Evolutionary conservation across 129 eudicot species (phyloP).

Genomic region (Lonicera japonica): DNA sequence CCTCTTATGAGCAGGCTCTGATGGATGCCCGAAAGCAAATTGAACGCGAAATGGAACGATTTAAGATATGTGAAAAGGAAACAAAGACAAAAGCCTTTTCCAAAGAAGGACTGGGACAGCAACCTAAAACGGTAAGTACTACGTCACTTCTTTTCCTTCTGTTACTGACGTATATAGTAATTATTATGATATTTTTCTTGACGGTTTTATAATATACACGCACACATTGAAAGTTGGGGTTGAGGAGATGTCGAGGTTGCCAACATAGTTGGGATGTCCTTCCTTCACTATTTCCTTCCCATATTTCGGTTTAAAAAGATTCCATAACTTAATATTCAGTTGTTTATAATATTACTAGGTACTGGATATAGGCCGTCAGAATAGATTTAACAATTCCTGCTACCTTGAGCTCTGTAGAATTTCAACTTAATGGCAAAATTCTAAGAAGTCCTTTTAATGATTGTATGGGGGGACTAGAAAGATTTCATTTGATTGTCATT

Average conservation of each 20-base stretch:
- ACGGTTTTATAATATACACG: background rate
- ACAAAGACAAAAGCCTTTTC: constrained; percentile 96
- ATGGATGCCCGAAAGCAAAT: constrained; percentile 88
- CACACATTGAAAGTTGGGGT: too few relatives aligned
- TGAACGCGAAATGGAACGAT: constrained; percentile 94
- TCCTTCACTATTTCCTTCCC: too few relatives aligned
- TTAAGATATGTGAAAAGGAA: constrained; percentile 92
- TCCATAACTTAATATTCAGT: background rate
- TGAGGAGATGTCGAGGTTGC: too few relatives aligned
- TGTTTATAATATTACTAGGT: too few relatives aligned
- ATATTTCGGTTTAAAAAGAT: background rate
- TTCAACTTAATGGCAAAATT: background rate
- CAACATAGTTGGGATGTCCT: too few relatives aligned
- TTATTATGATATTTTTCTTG: background rate
- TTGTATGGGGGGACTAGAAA: too few relatives aligned
- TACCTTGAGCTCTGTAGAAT: background rate
- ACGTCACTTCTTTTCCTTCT: constrained; percentile 4
- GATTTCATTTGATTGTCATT: too few relatives aligned
- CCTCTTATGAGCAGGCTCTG: constrained; percentile 99
- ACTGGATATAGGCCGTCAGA: too few relatives aligned
- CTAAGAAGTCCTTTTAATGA: too few relatives aligned
- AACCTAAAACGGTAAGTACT: constrained; percentile 74
- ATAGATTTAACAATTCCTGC: background rate
- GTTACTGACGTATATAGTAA: background rate
- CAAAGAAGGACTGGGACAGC: constrained; percentile 93